These are phyloP conservation scores for Amauroascus niger DNA, from an alignment of 2,329 filamentous ascomycete genomes.

Conservation along the genomic window DNA sequence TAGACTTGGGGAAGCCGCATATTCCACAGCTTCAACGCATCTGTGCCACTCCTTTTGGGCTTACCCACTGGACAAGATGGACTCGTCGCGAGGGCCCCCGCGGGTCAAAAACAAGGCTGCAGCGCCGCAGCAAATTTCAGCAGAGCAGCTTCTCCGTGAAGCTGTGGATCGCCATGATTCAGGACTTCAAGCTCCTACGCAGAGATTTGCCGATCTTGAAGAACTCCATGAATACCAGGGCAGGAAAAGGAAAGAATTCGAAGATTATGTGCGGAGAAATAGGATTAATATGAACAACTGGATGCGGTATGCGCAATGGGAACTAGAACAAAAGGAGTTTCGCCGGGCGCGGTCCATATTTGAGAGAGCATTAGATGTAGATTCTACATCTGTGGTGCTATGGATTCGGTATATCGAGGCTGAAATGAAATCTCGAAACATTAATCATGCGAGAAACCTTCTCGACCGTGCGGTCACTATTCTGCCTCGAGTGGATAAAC, in stretches of 20 bases:
- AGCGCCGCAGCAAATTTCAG: slow-evolving; percentile 82
- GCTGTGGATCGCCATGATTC: slow-evolving; percentile 94
- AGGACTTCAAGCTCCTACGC: slow-evolving; percentile 76
- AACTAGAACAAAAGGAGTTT: slow-evolving; percentile 96
- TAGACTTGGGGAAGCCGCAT: no score
- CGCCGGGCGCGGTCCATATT: slow-evolving; percentile 85
- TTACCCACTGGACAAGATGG: slow-evolving; percentile 55
- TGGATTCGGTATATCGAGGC: slow-evolving; percentile 93
- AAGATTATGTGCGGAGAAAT: slow-evolving; percentile 94
- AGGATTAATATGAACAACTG: slow-evolving; percentile 96
- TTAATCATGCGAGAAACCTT: slow-evolving; percentile 91
- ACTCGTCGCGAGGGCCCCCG: slow-evolving; percentile 80
- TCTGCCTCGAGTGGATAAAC: slow-evolving; percentile 80
- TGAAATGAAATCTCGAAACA: slow-evolving; percentile 91
- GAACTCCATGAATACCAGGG: slow-evolving; percentile 97
- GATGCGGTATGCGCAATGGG: slow-evolving; percentile 96
- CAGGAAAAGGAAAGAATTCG: slow-evolving; percentile 89
- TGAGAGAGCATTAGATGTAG: slow-evolving; percentile 85
- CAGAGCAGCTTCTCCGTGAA: slow-evolving; percentile 93
- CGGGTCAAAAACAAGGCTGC: slow-evolving; percentile 98
- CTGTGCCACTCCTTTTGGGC: not conserved
- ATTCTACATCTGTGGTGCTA: slow-evolving; percentile 72
- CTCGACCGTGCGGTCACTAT: slow-evolving; percentile 91
- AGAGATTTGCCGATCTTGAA: slow-evolving; percentile 91
- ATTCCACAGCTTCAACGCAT: not conserved